Conservation (phyloP, 2,329 filamentous ascomycete species). For the Penicillium sp. region DNA sequence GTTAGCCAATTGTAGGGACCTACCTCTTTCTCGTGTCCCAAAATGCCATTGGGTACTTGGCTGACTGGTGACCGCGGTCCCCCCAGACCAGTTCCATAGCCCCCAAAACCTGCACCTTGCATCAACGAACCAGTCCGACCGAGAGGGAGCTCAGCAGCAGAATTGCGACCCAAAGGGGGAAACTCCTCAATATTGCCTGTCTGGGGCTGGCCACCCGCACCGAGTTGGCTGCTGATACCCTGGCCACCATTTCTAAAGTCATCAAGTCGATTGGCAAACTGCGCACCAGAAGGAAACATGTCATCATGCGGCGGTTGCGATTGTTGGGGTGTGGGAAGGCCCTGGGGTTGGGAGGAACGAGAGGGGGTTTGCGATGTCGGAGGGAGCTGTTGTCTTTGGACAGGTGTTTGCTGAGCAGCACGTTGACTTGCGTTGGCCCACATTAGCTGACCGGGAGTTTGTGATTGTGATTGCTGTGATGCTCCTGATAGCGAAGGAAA, state of each 20-base stretch:
- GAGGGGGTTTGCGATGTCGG: slow-evolving; percentile 42
- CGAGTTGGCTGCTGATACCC: slow-evolving; percentile 51
- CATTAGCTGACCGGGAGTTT: slow-evolving; percentile 53
- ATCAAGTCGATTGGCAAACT: slow-evolving; percentile 52
- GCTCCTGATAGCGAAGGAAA: slow-evolving; percentile 60
- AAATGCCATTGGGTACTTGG: slow-evolving; percentile 42
- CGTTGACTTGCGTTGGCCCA: slow-evolving; percentile 58
- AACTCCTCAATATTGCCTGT: slow-evolving; percentile 60
- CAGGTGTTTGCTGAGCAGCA: slow-evolving; percentile 51
- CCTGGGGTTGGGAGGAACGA: slow-evolving; percentile 38
- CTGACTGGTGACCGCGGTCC: slow-evolving; percentile 42
- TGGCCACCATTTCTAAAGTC: slow-evolving; percentile 58
- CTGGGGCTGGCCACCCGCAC: slow-evolving; percentile 50
- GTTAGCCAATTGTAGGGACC: not conserved
- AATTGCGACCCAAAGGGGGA: slow-evolving; percentile 55
- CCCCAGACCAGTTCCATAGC: slow-evolving; percentile 36
- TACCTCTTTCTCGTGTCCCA: slow-evolving; percentile 43
- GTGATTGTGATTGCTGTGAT: slow-evolving; percentile 52
- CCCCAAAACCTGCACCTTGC: slow-evolving; percentile 47
- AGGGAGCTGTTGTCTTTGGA: slow-evolving; percentile 51
- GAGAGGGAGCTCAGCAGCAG: slow-evolving; percentile 49
- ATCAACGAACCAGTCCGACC: slow-evolving; percentile 51
- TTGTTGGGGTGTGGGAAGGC: slow-evolving; percentile 41
- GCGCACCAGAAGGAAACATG: slow-evolving; percentile 45
- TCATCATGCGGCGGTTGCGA: slow-evolving; percentile 49